A percentile compares a stretch with the other conserved stretches of the same genome.
These are phyloP conservation scores for Fusarium haematococcum DNA, from an alignment of 2,329 filamentous ascomycete species.

Conservation along the genomic window DNA sequence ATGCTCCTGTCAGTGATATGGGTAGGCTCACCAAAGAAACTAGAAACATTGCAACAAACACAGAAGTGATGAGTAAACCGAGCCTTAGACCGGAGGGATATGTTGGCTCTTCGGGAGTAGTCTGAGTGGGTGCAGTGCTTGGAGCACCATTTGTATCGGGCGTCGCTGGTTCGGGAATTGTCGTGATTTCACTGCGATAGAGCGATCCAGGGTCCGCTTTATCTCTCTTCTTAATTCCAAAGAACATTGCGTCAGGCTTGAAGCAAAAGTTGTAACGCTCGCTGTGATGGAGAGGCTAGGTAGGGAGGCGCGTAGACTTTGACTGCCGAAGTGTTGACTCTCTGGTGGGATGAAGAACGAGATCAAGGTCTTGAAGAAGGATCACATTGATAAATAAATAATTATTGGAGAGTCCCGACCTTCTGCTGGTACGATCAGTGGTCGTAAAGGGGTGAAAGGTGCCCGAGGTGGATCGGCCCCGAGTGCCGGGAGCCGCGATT, in stretches of 20 bases:
- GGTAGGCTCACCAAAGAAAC: slow-evolving; percentile 2
- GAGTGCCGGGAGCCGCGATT: neutral
- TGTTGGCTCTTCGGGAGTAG: neutral
- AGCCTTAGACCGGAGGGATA: slow-evolving; percentile 10
- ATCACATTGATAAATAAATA: neutral
- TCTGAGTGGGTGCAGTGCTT: too few relatives aligned
- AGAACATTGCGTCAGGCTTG: neutral
- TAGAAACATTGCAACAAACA: slow-evolving; percentile 15
- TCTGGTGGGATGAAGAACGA: neutral
- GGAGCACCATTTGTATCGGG: neutral
- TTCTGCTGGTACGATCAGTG: neutral
- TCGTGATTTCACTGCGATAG: neutral
- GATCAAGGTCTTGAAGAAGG: neutral
- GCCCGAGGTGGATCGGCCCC: neutral
- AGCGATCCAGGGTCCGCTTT: accelerated
- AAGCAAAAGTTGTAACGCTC: neutral
- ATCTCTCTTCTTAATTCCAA: neutral
- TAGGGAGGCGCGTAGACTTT: neutral
- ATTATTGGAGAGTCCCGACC: neutral
- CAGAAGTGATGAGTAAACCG: neutral
- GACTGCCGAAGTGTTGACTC: neutral
- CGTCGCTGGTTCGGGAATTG: neutral
- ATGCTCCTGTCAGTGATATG: neutral
- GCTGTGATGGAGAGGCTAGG: neutral
- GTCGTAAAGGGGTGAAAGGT: neutral